phyloP scores from a whole-genome alignment of 805 yeast genomes.

The Wickerhamiella slavikovae region DNA sequence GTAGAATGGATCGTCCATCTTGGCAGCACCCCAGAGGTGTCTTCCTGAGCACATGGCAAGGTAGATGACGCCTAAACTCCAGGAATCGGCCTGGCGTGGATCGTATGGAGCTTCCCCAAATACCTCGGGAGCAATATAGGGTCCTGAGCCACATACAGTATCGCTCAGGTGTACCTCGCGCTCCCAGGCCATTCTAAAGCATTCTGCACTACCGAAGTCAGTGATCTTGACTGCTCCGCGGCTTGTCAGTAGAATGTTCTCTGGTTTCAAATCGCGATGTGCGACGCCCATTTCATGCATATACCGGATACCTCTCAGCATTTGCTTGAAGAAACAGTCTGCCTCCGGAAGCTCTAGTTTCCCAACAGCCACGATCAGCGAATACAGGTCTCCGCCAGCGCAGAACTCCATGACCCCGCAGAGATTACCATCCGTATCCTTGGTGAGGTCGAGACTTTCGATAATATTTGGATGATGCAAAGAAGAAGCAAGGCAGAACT shows the following conservation, averaged over 20 bases:
- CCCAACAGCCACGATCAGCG: slow-evolving; percentile 32
- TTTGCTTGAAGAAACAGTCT: slow-evolving; percentile 76
- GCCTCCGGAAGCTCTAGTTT: slow-evolving; percentile 44
- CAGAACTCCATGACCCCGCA: slow-evolving; percentile 90
- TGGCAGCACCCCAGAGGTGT: slow-evolving; percentile 73
- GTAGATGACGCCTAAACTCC: slow-evolving; percentile 71
- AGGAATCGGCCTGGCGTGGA: slow-evolving; percentile 60
- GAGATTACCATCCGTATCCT: slow-evolving; percentile 43
- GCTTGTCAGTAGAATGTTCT: slow-evolving; percentile 49
- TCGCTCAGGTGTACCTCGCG: slow-evolving; percentile 37
- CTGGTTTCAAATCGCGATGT: slow-evolving; percentile 85
- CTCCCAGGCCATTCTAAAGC: slow-evolving; percentile 79
- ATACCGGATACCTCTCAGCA: slow-evolving; percentile 57
- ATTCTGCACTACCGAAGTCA: slow-evolving; percentile 82
- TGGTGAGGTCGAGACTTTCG: slow-evolving; percentile 59
- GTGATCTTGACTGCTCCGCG: slow-evolving; percentile 46
- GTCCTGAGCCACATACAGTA: slow-evolving; percentile 70
- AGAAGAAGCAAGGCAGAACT: slow-evolving; percentile 68
- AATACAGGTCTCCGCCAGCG: slow-evolving; percentile 63
- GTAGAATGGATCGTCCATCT: slow-evolving; percentile 57
- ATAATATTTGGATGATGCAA: slow-evolving; percentile 55
- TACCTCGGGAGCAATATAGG: slow-evolving; percentile 86
- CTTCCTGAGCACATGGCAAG: slow-evolving; percentile 75
- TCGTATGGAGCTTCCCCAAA: slow-evolving; percentile 36
- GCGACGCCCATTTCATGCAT: slow-evolving; percentile 84